Conservation (phyloP, 1,139 yeast species). For the Ogataea hybrid region DNA sequence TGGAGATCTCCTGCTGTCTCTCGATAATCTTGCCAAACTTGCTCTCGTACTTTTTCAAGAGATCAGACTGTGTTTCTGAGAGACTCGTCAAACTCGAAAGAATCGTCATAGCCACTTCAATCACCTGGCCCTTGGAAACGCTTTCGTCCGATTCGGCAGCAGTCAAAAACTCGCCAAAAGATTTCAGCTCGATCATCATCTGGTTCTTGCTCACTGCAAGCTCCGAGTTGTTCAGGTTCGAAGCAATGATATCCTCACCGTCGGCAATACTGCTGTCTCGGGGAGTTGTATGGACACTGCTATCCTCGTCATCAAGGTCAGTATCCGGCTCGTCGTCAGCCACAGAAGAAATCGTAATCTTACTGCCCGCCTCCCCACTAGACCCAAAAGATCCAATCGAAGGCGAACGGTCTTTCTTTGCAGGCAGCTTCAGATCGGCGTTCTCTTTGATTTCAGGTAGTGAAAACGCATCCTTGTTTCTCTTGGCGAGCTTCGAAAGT, state of each 20-base stretch:
- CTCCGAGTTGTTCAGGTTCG: slow-evolving; percentile 33
- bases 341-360: slow-evolving; percentile 8
- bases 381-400: slow-evolving; percentile 17
- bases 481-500: slow-evolving; percentile 24
- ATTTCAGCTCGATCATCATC: slow-evolving; percentile 55
- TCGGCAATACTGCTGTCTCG: slow-evolving; percentile 15
- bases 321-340: slow-evolving; percentile 16
- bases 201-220: slow-evolving; percentile 52
- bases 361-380: slow-evolving; percentile 12
- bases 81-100: slow-evolving; percentile 46
- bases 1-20: slow-evolving; percentile 77
- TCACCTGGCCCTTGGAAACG: slow-evolving; percentile 22
- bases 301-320: slow-evolving; percentile 26
- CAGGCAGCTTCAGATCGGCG: slow-evolving; percentile 14
- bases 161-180: slow-evolving; percentile 54
- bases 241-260: slow-evolving; percentile 34
- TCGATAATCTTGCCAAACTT: slow-evolving; percentile 54
- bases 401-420: slow-evolving; percentile 4
- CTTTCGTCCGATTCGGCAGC: slow-evolving; percentile 22
- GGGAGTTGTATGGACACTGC: slow-evolving; percentile 27
- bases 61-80: slow-evolving; percentile 37
- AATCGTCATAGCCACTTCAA: slow-evolving; percentile 41
- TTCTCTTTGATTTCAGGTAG: slow-evolving; percentile 25
- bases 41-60: slow-evolving; percentile 39
- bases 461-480: slow-evolving; percentile 21